phyloP scores from a whole-genome alignment of 495 filamentous ascomycete species.

The Letharia lupina region DNA sequence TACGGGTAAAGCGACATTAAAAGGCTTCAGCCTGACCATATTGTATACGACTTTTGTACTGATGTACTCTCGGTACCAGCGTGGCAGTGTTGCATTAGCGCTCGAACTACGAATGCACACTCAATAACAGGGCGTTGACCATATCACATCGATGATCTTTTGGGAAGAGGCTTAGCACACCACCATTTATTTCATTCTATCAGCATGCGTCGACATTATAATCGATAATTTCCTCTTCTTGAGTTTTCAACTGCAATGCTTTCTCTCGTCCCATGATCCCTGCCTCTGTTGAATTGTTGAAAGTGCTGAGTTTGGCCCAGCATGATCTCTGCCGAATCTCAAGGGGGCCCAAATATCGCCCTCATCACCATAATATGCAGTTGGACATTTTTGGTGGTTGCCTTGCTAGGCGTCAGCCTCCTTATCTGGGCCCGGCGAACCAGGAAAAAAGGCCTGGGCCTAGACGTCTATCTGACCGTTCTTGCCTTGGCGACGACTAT shows the following conservation, averaged over 20 bases:
- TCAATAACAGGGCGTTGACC: neutral
- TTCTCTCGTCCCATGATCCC: neutral
- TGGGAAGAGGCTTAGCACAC: neutral
- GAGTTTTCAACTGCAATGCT: neutral
- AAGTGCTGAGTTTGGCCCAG: neutral
- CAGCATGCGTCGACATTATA: neutral
- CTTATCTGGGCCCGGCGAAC: neutral
- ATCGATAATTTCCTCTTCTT: neutral
- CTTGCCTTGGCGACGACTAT: neutral
- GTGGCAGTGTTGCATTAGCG: neutral
- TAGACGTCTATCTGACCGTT: neutral
- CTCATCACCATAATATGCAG: slow-evolving; percentile 8
- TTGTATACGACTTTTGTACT: neutral
- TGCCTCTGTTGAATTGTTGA: neutral
- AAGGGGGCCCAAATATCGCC: slow-evolving; percentile 6
- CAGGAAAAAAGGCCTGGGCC: neutral
- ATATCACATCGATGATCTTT: neutral
- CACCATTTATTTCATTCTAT: neutral
- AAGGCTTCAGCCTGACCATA: too few relatives aligned
- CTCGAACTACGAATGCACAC: neutral
- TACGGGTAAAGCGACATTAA: too few relatives aligned
- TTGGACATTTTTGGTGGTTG: neutral
- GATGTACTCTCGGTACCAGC: neutral
- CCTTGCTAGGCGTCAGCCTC: neutral
- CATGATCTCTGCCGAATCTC: slow-evolving; percentile 1